A percentile compares a stretch with the other conserved stretches of the same genome.
phyloP scores from a whole-genome alignment of 2,329 filamentous ascomycete genomes.

The Aspergillus sp. region DNA sequence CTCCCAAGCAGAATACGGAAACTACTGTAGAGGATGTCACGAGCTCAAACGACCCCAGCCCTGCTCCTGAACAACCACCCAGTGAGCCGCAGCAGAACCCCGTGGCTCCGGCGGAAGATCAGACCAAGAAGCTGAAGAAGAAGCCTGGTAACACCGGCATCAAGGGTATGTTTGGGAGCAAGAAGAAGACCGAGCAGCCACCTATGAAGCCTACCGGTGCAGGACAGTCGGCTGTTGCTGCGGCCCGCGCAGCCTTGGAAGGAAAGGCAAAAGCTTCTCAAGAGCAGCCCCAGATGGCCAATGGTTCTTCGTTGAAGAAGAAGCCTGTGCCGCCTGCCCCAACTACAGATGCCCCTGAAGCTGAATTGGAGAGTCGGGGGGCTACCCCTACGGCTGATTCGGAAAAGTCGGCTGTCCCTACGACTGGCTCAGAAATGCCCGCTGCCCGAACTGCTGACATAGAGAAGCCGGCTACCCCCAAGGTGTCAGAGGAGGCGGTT shows the following conservation, averaged over 20 bases:
- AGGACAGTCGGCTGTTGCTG: conserved; percentile 31
- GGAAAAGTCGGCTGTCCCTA: background rate
- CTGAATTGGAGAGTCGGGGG: too few relatives aligned
- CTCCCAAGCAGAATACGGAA: conserved; percentile 14
- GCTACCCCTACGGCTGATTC: background rate
- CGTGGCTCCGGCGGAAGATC: conserved; percentile 20
- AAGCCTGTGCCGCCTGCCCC: conserved; percentile 19
- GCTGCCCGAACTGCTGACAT: conserved; percentile 4
- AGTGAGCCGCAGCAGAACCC: conserved; percentile 27
- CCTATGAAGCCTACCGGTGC: conserved; percentile 25
- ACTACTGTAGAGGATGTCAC: conserved; percentile 9
- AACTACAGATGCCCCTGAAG: background rate
- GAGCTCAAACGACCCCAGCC: conserved; percentile 9
- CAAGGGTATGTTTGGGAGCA: conserved; percentile 36
- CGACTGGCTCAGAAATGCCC: background rate
- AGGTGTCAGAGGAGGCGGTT: conserved; percentile 7
- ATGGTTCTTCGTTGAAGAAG: conserved; percentile 23
- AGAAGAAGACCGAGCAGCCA: conserved; percentile 27
- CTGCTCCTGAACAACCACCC: conserved; percentile 12
- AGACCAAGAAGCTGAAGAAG: conserved; percentile 36
- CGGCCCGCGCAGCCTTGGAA: conserved; percentile 35
- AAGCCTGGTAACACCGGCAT: conserved; percentile 33
- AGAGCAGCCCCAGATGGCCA: conserved; percentile 16
- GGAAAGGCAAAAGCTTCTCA: conserved; percentile 27
- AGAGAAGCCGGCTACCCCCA: conserved; percentile 6